phyloP scores from a whole-genome alignment of 345 rosid genomes.

The Eucalyptus curtisii region DNA sequence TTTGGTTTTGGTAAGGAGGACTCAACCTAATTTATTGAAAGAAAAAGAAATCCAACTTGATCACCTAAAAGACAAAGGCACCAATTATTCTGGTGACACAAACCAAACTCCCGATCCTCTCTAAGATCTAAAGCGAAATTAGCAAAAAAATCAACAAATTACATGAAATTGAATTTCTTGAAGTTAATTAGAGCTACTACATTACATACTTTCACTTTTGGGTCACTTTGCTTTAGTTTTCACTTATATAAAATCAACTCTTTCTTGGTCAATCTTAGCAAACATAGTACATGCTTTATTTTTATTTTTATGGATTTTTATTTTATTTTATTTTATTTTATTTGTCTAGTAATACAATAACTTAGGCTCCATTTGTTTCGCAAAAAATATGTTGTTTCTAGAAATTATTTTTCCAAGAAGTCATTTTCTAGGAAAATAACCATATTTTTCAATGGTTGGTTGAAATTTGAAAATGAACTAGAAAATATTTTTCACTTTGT shows the following conservation, averaged over 20 bases:
- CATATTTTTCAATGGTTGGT: no score
- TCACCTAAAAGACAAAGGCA: neutral
- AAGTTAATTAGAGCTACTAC: neutral
- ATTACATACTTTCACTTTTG: neutral
- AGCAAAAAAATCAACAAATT: neutral
- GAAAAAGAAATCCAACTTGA: neutral
- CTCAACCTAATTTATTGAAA: neutral
- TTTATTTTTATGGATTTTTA: neutral
- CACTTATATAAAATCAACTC: neutral
- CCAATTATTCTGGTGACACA: neutral
- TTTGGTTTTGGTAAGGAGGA: neutral
- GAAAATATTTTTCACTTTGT: accelerated
- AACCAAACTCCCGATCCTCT: neutral
- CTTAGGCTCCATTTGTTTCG: neutral
- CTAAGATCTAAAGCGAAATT: neutral
- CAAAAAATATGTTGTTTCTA: accelerated
- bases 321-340: neutral
- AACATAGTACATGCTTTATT: neutral
- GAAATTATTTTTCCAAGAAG: no score
- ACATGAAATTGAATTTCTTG: neutral
- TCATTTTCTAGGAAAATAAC: no score
- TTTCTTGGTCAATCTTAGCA: neutral
- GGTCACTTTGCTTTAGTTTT: neutral
- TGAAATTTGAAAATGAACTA: no score
- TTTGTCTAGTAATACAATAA: neutral